Percentiles rank a stretch among this genome's conserved stretches.
Conservation (phyloP, 2,329 filamentous ascomycete species). For the Ophiostoma populinum region DNA sequence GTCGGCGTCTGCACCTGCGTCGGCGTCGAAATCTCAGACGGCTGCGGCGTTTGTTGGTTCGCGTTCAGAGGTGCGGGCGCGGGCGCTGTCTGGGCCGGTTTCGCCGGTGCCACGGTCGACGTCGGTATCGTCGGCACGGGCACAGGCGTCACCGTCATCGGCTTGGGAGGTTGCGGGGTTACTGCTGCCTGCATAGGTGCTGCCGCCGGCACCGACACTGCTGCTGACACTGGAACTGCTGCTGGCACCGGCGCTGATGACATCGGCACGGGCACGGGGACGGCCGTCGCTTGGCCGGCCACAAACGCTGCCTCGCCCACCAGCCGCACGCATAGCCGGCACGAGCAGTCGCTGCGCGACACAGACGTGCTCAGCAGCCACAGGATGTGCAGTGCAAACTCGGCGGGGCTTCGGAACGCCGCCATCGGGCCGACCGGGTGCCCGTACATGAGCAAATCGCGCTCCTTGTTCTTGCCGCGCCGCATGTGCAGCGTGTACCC, state of each 20-base stretch:
- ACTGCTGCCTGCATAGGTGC: not conserved
- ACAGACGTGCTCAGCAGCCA: conserved; percentile 32
- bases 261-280: not conserved
- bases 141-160: no score
- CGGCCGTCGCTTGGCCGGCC: no score
- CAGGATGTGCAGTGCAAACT: conserved; percentile 33
- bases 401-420: conserved; percentile 32
- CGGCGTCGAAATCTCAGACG: no score
- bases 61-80: no score
- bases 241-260: not conserved
- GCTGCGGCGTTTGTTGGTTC: no score
- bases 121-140: no score
- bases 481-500: conserved; percentile 12
- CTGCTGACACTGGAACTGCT: not conserved
- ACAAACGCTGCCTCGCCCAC: no score
- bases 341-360: conserved; percentile 32
- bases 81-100: no score
- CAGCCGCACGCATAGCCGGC: conserved; percentile 25
- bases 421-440: conserved; percentile 11
- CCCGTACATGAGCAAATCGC: conserved; percentile 26
- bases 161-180: not conserved
- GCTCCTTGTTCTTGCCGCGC: conserved; percentile 30
- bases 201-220: not conserved
- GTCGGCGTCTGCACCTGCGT: no score
- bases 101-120: no score